Percentiles rank a stretch among this genome's conserved stretches.
These are phyloP conservation scores for Emergomyces africanus DNA, from an alignment of 2,329 filamentous ascomycete species.

Conservation along the genomic window DNA sequence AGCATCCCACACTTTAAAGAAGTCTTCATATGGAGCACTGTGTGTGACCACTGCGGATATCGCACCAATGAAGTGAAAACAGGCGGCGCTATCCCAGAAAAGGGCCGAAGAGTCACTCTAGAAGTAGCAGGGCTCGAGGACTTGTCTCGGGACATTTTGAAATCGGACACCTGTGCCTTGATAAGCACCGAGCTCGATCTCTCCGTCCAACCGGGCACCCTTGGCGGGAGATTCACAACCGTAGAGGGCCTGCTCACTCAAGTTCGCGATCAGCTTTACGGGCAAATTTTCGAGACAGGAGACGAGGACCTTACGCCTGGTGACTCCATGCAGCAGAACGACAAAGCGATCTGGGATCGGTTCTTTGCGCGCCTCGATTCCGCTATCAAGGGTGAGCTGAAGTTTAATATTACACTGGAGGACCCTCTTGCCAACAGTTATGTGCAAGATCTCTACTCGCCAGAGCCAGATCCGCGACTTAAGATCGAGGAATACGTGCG, in stretches of 20 bases:
- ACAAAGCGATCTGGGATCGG: slow-evolving; percentile 59
- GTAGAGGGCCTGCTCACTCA: slow-evolving; percentile 89
- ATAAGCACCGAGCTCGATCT: slow-evolving; percentile 79
- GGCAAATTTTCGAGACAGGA: slow-evolving; percentile 70
- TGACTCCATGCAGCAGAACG: slow-evolving; percentile 58
- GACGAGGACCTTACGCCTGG: slow-evolving; percentile 48
- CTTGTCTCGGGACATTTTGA: slow-evolving; percentile 83
- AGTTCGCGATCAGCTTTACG: slow-evolving; percentile 76
- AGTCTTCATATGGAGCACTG: slow-evolving; percentile 88
- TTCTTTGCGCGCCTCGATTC: slow-evolving; percentile 69
- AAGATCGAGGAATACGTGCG: slow-evolving; percentile 69
- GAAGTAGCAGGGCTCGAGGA: slow-evolving; percentile 57
- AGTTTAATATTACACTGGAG: slow-evolving; percentile 70
- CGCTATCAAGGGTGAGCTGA: slow-evolving; percentile 66
- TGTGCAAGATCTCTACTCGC: slow-evolving; percentile 70
- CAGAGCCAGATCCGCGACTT: slow-evolving; percentile 75
- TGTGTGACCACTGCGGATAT: slow-evolving; percentile 86
- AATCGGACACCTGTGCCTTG: slow-evolving; percentile 83
- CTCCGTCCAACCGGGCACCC: slow-evolving; percentile 79
- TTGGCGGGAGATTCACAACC: slow-evolving; percentile 93
- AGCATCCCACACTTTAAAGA: slow-evolving; percentile 98
- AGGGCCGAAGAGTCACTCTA: slow-evolving; percentile 73
- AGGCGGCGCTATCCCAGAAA: slow-evolving; percentile 76
- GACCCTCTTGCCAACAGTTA: slow-evolving; percentile 91
- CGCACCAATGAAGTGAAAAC: slow-evolving; percentile 97